These are phyloP conservation scores for Venturia carpophila DNA, from an alignment of 2,329 filamentous ascomycete species.

Conservation along the genomic window DNA sequence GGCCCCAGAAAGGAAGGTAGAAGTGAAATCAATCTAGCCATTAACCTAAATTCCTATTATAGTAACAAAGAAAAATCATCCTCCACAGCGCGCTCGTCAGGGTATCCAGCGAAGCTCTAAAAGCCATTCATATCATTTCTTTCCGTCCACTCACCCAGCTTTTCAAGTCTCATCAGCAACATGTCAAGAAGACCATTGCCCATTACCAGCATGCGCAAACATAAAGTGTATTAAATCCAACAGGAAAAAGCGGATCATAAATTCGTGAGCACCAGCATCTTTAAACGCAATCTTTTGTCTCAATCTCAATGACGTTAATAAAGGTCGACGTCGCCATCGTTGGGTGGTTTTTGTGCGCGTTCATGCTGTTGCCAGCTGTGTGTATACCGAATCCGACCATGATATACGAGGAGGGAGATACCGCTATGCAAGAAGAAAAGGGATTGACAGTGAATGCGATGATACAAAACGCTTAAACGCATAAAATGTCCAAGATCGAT, in stretches of 20 bases:
- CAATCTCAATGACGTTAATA: neutral
- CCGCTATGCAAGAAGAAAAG: constrained; percentile 3
- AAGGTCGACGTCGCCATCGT: neutral
- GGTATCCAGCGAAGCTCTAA: constrained; percentile 1
- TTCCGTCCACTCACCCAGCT: neutral
- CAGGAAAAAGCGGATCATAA: neutral
- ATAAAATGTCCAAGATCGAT: neutral
- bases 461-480: constrained; percentile 4
- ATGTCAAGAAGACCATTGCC: neutral
- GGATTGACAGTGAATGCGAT: neutral
- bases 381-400: neutral
- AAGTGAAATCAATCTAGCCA: neutral
- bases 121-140: neutral
- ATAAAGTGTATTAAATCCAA: neutral
- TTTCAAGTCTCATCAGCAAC: neutral
- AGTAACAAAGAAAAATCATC: constrained; percentile 1
- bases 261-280: neutral
- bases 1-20: neutral
- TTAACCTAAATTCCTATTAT: neutral
- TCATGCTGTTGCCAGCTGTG: constrained; percentile 1
- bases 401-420: neutral
- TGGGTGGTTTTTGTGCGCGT: constrained; percentile 7
- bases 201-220: constrained; percentile 17
- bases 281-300: neutral
- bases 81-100: constrained; percentile 1